A percentile compares a stretch with the other conserved stretches of the same genome.
These are phyloP conservation scores for Paecilomyces sp. DNA, from an alignment of 2,329 filamentous ascomycete genomes.

Conservation along the genomic window DNA sequence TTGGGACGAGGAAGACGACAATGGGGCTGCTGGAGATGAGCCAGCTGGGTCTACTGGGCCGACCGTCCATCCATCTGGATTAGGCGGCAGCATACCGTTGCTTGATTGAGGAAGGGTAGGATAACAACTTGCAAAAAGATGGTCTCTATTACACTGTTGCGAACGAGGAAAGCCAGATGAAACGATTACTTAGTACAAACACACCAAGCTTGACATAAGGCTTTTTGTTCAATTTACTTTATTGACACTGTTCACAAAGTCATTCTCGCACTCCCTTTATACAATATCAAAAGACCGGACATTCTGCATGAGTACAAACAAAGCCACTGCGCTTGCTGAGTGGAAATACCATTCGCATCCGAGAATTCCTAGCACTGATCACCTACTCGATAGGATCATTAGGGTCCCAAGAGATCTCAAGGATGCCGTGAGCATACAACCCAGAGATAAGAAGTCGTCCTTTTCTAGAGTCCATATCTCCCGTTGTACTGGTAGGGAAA, in stretches of 20 bases:
- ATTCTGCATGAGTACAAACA: background rate
- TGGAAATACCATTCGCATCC: background rate
- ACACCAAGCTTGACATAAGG: background rate
- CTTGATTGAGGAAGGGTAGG: background rate
- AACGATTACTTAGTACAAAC: background rate
- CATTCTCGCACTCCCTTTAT: background rate
- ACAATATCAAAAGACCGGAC: background rate
- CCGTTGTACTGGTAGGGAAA: slow-evolving; percentile 8
- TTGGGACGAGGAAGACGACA: background rate
- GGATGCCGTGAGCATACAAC: slow-evolving; percentile 10
- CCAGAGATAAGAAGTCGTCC: slow-evolving; percentile 8
- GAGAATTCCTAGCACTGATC: background rate
- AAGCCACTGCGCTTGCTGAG: background rate
- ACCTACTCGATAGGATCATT: slow-evolving; percentile 2
- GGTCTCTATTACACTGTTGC: background rate
- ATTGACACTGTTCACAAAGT: background rate
- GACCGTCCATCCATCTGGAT: background rate
- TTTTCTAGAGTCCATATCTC: slow-evolving; percentile 10
- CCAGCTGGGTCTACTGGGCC: background rate
- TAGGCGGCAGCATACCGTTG: background rate
- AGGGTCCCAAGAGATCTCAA: slow-evolving; percentile 11
- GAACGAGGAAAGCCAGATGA: background rate
- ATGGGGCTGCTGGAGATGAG: background rate
- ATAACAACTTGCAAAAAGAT: background rate
- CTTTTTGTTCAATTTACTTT: background rate